These are phyloP conservation scores for Populus ilicifolia DNA, from an alignment of 345 rosid genomes.

Conservation along the genomic window DNA sequence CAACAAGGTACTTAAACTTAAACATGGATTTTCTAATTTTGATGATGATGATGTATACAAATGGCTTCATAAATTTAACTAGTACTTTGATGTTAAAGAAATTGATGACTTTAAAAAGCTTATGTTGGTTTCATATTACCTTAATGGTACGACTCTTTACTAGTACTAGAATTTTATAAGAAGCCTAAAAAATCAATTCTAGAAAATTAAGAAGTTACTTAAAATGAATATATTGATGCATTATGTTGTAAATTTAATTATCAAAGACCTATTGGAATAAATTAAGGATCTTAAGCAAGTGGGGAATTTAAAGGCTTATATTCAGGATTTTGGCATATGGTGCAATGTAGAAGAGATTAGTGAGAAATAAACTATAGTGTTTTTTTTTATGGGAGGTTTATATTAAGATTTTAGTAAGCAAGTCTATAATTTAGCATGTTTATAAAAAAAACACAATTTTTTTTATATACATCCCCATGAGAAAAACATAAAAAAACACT, in stretches of 20 bases:
- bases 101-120: neutral
- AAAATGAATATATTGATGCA: neutral
- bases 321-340: neutral
- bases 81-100: neutral
- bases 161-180: neutral
- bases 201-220: no score
- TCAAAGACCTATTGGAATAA: neutral
- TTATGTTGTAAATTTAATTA: neutral
- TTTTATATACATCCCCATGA: fast-evolving
- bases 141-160: neutral
- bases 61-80: neutral
- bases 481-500: no score
- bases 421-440: no score
- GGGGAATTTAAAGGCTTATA: neutral
- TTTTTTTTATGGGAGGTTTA: neutral
- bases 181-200: neutral
- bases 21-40: neutral
- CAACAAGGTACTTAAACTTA: neutral
- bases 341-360: neutral
- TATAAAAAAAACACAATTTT: no score
- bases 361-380: neutral
- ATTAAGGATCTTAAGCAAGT: no score
- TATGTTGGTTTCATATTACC: neutral
- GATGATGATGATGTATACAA: neutral
- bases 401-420: neutral